Evolutionary conservation across 139 green algal genomes (phyloP).

Genomic region (Coelastrella sp.): DNA sequence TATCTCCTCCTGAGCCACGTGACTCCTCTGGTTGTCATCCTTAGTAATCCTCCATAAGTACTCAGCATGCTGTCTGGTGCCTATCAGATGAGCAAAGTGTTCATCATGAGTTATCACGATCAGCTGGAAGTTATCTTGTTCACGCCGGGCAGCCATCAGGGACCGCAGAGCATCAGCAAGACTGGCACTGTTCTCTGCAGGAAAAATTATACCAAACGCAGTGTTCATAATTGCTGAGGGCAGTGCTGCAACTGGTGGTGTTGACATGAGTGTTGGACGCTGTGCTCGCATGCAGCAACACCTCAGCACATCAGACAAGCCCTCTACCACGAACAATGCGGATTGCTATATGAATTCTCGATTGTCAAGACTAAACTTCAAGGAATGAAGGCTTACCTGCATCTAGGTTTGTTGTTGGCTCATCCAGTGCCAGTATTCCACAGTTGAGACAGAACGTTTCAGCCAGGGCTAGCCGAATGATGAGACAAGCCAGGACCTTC

Average conservation of each 20-base stretch:
- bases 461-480: conserved; percentile 97
- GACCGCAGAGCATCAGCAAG: conserved; percentile 86
- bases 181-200: conserved; percentile 73
- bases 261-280: no score
- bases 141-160: conserved; percentile 83
- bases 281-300: no score
- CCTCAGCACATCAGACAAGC: no score
- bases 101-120: conserved; percentile 99
- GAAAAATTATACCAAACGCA: not conserved
- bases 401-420: conserved; percentile 99
- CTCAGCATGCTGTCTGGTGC: conserved; percentile 75
- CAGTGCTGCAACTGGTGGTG: not conserved
- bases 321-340: no score
- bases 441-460: conserved; percentile 99
- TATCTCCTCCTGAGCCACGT: conserved; percentile 73
- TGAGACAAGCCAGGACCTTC: conserved; percentile 97
- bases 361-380: not conserved
- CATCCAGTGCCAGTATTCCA: conserved; percentile 97
- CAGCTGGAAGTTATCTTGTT: conserved; percentile 98
- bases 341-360: no score
- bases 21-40: conserved; percentile 82
- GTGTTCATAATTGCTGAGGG: no score
- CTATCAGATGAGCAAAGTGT: conserved; percentile 83
- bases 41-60: conserved; percentile 91
- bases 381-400: conserved; percentile 45